phyloP scores from a whole-genome alignment of 805 yeast genomes.

The Metschnikowia koreensis region DNA sequence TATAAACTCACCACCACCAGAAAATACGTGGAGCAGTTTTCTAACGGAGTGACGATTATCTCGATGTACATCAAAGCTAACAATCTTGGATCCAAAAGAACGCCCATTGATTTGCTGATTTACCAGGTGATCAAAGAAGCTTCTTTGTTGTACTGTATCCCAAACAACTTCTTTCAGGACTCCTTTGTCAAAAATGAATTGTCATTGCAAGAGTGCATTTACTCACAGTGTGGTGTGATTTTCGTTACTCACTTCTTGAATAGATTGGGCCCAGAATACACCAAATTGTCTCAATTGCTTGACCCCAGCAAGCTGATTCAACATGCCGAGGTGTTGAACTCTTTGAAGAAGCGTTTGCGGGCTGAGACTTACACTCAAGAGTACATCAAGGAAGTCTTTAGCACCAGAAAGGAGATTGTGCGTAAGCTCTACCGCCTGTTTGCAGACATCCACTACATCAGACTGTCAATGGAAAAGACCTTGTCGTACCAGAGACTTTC shows the following conservation, averaged over 20 bases:
- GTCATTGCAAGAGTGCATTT: constrained; percentile 90
- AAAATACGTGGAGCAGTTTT: constrained; percentile 91
- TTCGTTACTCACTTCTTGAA: constrained; percentile 94
- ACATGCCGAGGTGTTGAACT: constrained; percentile 71
- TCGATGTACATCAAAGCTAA: constrained; percentile 71
- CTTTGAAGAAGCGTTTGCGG: constrained; percentile 84
- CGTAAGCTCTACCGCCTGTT: constrained; percentile 85
- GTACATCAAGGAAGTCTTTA: constrained; percentile 74
- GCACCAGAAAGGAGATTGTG: constrained; percentile 65
- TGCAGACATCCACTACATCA: constrained; percentile 85
- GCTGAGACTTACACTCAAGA: constrained; percentile 90
- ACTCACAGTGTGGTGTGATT: constrained; percentile 90
- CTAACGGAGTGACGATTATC: constrained; percentile 82
- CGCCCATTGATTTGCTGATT: constrained; percentile 70
- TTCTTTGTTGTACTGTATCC: constrained; percentile 85
- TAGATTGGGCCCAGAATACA: constrained; percentile 88
- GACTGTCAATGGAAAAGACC: constrained; percentile 69
- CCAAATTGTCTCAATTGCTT: constrained; percentile 61
- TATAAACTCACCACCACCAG: constrained; percentile 82
- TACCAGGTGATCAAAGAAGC: constrained; percentile 93
- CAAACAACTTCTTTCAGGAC: constrained; percentile 76
- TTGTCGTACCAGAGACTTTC: constrained; percentile 82
- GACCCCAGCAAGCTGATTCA: constrained; percentile 59
- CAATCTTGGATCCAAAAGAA: constrained; percentile 23
- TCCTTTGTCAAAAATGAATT: constrained; percentile 71